Evolutionary conservation across 2,329 filamentous ascomycete genomes (phyloP).

Genomic region (Ascochyta pisi): DNA sequence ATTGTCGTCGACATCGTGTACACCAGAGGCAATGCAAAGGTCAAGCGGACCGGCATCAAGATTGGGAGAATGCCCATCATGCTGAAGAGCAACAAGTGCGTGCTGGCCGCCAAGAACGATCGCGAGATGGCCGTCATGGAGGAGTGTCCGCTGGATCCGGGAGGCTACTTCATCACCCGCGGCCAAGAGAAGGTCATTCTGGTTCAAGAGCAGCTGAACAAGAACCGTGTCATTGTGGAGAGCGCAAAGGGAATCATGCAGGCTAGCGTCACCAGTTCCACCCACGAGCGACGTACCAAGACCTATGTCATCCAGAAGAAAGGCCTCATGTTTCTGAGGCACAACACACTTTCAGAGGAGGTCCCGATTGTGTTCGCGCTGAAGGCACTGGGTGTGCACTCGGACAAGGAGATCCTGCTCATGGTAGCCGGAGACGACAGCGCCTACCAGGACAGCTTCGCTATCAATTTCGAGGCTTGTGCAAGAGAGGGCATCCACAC

Average conservation of each 20-base stretch:
- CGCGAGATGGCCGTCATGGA: conserved; percentile 89
- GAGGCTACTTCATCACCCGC: conserved; percentile 97
- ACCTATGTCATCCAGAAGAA: conserved; percentile 96
- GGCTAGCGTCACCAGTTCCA: conserved; percentile 91
- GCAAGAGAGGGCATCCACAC: conserved; percentile 85
- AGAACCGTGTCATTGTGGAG: conserved; percentile 98
- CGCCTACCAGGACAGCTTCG: conserved; percentile 91
- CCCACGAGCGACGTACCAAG: conserved; percentile 96
- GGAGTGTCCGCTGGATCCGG: conserved; percentile 94
- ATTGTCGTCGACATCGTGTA: conserved; percentile 94
- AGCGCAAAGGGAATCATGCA: conserved; percentile 93
- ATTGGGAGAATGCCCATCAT: conserved; percentile 96
- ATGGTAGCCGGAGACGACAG: conserved; percentile 88
- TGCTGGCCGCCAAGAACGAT: conserved; percentile 82
- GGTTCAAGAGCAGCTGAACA: conserved; percentile 97
- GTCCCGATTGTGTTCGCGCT: conserved; percentile 94
- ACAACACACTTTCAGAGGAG: conserved; percentile 91
- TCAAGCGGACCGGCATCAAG: conserved; percentile 74
- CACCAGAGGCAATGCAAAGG: conserved; percentile 77
- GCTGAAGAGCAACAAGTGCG: conserved; percentile 94
- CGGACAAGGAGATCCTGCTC: conserved; percentile 92
- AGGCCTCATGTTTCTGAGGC: conserved; percentile 84
- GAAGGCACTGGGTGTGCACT: conserved; percentile 91
- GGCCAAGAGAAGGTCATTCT: conserved; percentile 98
- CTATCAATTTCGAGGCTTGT: conserved; percentile 93